These are phyloP conservation scores for Russula vinacea DNA, from an alignment of 768 basidiomycete genomes.

Conservation along the genomic window DNA sequence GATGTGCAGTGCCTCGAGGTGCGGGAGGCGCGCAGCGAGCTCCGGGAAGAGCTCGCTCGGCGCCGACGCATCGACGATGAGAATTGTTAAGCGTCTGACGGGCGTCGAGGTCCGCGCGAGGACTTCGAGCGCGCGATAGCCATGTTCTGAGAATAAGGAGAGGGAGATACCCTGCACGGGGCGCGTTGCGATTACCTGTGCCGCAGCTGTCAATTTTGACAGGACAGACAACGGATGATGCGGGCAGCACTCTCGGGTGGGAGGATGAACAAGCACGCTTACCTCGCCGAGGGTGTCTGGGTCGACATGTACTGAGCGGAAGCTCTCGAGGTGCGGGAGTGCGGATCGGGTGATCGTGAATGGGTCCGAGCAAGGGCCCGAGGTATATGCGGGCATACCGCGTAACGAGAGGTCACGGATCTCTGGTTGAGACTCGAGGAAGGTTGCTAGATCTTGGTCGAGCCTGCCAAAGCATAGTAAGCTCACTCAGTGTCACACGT, in stretches of 20 bases:
- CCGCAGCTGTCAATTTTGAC: neutral
- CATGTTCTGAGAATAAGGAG: constrained; percentile 47
- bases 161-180: constrained; percentile 52
- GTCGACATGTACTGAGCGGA: constrained; percentile 55
- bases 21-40: constrained; percentile 46
- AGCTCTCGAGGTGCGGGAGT: constrained; percentile 47
- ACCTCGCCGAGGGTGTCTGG: constrained; percentile 41
- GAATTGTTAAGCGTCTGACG: constrained; percentile 52
- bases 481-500: neutral
- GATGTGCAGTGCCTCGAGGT: constrained; percentile 58
- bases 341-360: constrained; percentile 41
- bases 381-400: constrained; percentile 44
- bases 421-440: constrained; percentile 49
- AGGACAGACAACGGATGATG: no score
- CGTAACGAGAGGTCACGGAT: constrained; percentile 55
- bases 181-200: constrained; percentile 45
- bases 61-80: constrained; percentile 50
- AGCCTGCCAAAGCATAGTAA: constrained; percentile 2
- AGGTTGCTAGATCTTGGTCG: constrained; percentile 45
- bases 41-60: constrained; percentile 46
- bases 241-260: no score
- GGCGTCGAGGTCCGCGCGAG: constrained; percentile 41
- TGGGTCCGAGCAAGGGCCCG: constrained; percentile 25
- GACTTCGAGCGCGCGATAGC: constrained; percentile 44
- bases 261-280: neutral